A percentile compares a stretch with the other conserved stretches of the same genome.
phyloP scores from a whole-genome alignment of 139 green algal species.

The Limnomonas spitsbergensis region DNA sequence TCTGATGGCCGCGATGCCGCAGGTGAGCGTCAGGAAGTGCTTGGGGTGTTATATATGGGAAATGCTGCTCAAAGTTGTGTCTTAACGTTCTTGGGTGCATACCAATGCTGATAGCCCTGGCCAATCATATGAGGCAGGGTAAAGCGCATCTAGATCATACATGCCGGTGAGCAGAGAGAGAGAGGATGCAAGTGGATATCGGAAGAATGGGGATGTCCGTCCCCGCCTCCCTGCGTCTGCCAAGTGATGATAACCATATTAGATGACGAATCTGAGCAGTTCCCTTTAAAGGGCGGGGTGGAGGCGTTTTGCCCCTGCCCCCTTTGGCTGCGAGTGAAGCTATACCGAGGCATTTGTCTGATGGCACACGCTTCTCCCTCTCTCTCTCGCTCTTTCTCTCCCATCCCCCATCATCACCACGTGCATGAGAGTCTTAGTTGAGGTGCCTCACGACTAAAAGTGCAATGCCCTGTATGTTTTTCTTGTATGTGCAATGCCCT shows the following conservation, averaged over 20 bases:
- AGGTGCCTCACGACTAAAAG: too few relatives aligned
- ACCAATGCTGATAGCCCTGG: background rate
- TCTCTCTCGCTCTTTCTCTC: background rate
- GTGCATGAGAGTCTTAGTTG: too few relatives aligned
- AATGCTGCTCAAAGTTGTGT: background rate
- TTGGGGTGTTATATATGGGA: background rate
- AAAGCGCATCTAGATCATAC: background rate
- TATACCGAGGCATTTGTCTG: slow-evolving; percentile 60
- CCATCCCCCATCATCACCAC: background rate
- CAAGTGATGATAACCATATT: slow-evolving; percentile 38
- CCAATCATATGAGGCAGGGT: background rate
- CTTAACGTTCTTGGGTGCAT: background rate
- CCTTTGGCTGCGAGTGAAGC: slow-evolving; percentile 21
- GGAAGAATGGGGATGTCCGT: background rate
- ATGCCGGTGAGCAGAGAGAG: background rate
- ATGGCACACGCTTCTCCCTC: slow-evolving; percentile 15
- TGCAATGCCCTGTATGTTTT: too few relatives aligned
- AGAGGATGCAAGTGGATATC: background rate
- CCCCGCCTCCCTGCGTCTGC: background rate
- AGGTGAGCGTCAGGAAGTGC: slow-evolving; percentile 24
- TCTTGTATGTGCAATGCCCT: background rate
- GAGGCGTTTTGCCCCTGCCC: slow-evolving; percentile 33
- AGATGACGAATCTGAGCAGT: slow-evolving; percentile 56
- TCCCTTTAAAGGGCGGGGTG: background rate
- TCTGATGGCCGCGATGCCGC: slow-evolving; percentile 46